Percentiles rank a stretch among this genome's conserved stretches.
Conservation (phyloP, 2,329 filamentous ascomycete species). For the Aspergillus tamarii region DNA sequence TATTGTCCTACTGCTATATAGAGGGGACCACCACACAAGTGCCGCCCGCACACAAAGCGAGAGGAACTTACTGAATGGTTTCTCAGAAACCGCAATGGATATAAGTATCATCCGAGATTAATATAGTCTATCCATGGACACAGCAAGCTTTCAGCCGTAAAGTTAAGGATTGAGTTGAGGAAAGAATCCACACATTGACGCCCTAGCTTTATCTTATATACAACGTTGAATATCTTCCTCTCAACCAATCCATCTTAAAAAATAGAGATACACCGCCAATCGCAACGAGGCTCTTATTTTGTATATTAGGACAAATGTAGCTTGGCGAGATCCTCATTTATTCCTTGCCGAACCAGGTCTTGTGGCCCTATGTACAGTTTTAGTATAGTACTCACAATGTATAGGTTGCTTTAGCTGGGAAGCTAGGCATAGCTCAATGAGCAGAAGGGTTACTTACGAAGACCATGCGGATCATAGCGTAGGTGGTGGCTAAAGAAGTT, state of each 20-base stretch:
- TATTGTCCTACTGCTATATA: not conserved
- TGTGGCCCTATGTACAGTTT: constrained; percentile 57
- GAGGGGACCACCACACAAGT: not conserved
- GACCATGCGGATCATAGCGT: constrained; percentile 49
- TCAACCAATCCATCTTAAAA: constrained; percentile 29
- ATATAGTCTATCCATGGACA: not conserved
- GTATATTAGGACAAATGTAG: constrained; percentile 12
- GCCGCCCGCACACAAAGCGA: too few relatives aligned
- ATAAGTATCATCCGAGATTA: not conserved
- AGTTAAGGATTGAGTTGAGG: constrained; percentile 16
- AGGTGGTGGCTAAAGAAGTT: constrained; percentile 36
- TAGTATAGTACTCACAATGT: constrained; percentile 20
- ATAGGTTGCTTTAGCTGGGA: not conserved
- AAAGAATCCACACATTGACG: constrained; percentile 35
- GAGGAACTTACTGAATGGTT: not conserved
- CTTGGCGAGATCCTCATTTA: constrained; percentile 26
- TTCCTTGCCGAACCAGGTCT: constrained; percentile 59
- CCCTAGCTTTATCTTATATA: constrained; percentile 40
- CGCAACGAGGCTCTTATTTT: constrained; percentile 22
- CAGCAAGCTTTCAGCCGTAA: constrained; percentile 10
- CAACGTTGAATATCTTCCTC: constrained; percentile 37
- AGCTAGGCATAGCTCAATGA: not conserved
- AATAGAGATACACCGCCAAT: constrained; percentile 42
- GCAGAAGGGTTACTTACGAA: constrained; percentile 39
- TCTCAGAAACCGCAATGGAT: too few relatives aligned